phyloP scores from a whole-genome alignment of 805 yeast species.

The Saccharomycopsis sp. region DNA sequence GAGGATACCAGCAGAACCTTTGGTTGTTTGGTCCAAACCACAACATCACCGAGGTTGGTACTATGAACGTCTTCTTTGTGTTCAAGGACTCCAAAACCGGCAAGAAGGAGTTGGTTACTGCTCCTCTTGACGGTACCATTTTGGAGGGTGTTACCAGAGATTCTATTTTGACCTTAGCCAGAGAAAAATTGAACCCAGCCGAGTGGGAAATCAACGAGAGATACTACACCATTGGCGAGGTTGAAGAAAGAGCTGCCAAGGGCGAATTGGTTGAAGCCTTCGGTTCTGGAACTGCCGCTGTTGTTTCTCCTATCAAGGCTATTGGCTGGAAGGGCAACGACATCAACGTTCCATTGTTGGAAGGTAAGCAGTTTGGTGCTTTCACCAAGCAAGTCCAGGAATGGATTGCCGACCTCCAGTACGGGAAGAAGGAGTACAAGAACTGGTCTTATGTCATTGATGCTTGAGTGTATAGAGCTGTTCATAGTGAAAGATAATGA shows the following conservation, averaged over 20 bases:
- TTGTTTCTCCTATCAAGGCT: slow-evolving; percentile 87
- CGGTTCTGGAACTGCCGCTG: slow-evolving; percentile 97
- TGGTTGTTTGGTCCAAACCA: slow-evolving; percentile 93
- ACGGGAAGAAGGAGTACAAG: slow-evolving; percentile 69
- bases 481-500: not conserved
- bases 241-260: slow-evolving; percentile 64
- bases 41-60: slow-evolving; percentile 91
- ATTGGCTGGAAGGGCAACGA: slow-evolving; percentile 73
- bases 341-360: slow-evolving; percentile 71
- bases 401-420: slow-evolving; percentile 88
- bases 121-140: slow-evolving; percentile 96
- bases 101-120: slow-evolving; percentile 86
- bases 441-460: slow-evolving; percentile 40
- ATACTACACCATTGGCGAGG: slow-evolving; percentile 73
- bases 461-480: slow-evolving; percentile 21
- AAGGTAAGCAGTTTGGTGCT: slow-evolving; percentile 73
- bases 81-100: slow-evolving; percentile 72
- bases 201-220: slow-evolving; percentile 87
- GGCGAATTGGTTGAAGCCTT: slow-evolving; percentile 91
- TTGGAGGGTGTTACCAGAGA: slow-evolving; percentile 96
- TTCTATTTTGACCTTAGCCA: slow-evolving; percentile 71
- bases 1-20: slow-evolving; percentile 93
- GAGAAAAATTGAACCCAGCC: slow-evolving; percentile 61
- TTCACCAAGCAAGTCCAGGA: slow-evolving; percentile 69
- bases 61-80: slow-evolving; percentile 91